A percentile compares a stretch with the other conserved stretches of the same genome.
phyloP scores from a whole-genome alignment of 306 rosid species.

The Casuarina equisetifolia region DNA sequence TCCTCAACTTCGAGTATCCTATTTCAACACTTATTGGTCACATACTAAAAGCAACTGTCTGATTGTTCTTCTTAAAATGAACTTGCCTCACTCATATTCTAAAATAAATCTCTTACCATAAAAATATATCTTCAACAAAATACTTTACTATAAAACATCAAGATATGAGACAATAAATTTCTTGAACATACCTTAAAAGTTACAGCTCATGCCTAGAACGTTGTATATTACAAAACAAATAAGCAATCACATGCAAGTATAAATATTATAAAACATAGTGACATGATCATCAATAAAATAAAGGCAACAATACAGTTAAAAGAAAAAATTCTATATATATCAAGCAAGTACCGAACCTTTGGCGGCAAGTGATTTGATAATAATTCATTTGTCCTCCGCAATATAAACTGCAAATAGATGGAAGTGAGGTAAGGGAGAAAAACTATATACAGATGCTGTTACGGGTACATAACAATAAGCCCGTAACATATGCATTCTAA shows the following conservation, averaged over 20 bases:
- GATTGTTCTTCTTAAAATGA: background rate
- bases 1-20: background rate
- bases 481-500: background rate
- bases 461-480: no score
- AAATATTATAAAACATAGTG: constrained; percentile 15
- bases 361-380: constrained; percentile 96
- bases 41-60: background rate
- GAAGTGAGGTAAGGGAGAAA: constrained; percentile 18
- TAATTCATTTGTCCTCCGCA: constrained; percentile 86
- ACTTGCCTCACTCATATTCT: background rate
- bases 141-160: background rate
- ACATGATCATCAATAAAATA: background rate
- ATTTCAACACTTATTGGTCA: background rate
- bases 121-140: background rate
- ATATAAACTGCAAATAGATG: constrained; percentile 73
- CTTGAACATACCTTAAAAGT: background rate
- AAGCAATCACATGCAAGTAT: background rate
- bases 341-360: constrained; percentile 55
- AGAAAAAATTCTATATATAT: constrained; percentile 14
- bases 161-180: background rate
- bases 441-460: constrained; percentile 8
- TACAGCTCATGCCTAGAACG: background rate
- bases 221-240: background rate
- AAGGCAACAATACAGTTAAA: constrained; percentile 13
- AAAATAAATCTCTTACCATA: background rate